Percentiles rank a stretch among this genome's conserved stretches.
phyloP scores from a whole-genome alignment of 129 eudicot genomes.

The Solidago caesia region DNA sequence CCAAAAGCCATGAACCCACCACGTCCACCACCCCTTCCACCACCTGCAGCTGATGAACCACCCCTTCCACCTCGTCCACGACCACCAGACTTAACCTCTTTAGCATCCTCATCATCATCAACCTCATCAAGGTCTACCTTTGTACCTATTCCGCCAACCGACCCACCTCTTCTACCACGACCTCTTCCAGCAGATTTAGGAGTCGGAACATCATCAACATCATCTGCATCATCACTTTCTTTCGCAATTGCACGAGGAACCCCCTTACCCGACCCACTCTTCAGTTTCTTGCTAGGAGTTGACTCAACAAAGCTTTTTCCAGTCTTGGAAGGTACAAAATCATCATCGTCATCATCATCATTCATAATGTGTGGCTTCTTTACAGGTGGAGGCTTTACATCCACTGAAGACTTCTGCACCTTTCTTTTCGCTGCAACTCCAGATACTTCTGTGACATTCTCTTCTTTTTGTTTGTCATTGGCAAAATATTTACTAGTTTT shows the following conservation, averaged over 20 bases:
- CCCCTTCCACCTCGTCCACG: conserved; percentile 89
- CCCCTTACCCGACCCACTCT: conserved; percentile 68
- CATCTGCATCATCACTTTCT: conserved; percentile 56
- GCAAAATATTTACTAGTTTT: conserved; percentile 87
- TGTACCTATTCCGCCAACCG: conserved; percentile 39
- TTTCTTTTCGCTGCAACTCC: conserved; percentile 61
- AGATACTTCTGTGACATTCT: conserved; percentile 48
- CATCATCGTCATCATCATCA: conserved; percentile 60
- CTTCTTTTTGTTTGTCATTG: conserved; percentile 45
- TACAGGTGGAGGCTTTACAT: conserved; percentile 52
- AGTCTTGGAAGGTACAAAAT: conserved; percentile 51
- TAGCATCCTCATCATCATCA: conserved; percentile 49
- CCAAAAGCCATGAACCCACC: conserved; percentile 96
- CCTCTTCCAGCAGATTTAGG: conserved; percentile 81
- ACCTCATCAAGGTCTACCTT: conserved; percentile 51
- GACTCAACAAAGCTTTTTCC: conserved; percentile 45
- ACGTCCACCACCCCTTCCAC: conserved; percentile 91
- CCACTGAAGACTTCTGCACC: conserved; percentile 36
- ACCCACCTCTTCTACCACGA: conserved; percentile 64
- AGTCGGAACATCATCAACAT: conserved; percentile 33
- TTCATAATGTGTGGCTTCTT: conserved; percentile 54
- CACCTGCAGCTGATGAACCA: conserved; percentile 49
- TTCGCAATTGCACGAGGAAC: conserved; percentile 35
- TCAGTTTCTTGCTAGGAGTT: conserved; percentile 74
- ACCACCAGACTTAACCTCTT: conserved; percentile 58